Conservation (phyloP, 257 asterid species). For the Capsicum rhomboideum region DNA sequence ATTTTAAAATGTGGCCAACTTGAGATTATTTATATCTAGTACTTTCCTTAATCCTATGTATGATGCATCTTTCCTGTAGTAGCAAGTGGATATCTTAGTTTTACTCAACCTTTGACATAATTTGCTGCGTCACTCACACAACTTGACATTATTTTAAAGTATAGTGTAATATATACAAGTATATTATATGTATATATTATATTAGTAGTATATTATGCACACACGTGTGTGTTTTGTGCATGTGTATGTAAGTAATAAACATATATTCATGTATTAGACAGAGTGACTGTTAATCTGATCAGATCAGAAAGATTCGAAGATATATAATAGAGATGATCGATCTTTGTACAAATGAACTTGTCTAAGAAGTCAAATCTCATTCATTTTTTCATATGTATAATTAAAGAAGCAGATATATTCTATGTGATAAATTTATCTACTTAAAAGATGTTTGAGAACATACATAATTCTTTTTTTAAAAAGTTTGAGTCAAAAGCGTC, state of each 20-base stretch:
- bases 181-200: background rate
- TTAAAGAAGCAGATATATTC: too few species aligned
- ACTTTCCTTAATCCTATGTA: constrained; percentile 8
- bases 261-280: background rate
- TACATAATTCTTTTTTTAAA: too few species aligned
- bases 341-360: too few species aligned
- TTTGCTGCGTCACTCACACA: constrained; percentile 1
- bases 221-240: background rate
- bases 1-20: constrained; percentile 10
- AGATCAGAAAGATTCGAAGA: too few species aligned
- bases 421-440: too few species aligned
- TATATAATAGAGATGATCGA: too few species aligned
- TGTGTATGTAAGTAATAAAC: background rate
- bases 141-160: background rate
- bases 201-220: background rate
- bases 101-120: constrained; percentile 9
- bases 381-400: too few species aligned
- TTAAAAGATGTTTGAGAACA: too few species aligned
- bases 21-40: background rate
- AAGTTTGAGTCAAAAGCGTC: too few species aligned
- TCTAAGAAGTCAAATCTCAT: too few species aligned
- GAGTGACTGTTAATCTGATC: too few species aligned
- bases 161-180: background rate
- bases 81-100: constrained; percentile 27
- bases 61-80: constrained; percentile 10